Percentiles rank a stretch among this genome's conserved stretches.
Conservation (phyloP, 495 filamentous ascomycete species). For the Terfezia boudieri region DNA sequence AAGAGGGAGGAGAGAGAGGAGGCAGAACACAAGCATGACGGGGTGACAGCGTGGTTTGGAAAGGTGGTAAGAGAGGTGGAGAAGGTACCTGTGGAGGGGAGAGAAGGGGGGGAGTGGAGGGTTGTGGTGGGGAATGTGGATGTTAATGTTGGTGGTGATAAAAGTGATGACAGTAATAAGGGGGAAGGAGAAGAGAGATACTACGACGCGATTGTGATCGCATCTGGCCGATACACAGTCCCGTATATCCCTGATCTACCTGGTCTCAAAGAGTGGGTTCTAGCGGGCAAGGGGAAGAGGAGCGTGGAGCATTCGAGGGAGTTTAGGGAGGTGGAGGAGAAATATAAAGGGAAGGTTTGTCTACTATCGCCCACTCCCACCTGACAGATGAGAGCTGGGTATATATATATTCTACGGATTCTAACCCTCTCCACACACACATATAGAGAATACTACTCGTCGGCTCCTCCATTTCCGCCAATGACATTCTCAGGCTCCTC, state of each 20-base stretch:
- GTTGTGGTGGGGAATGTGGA: conserved; percentile 1
- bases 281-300: neutral
- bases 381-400: too few species aligned
- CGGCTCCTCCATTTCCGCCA: conserved; percentile 39
- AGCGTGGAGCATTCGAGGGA: neutral
- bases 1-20: neutral
- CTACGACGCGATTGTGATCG: conserved; percentile 42
- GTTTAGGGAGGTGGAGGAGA: neutral
- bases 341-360: neutral
- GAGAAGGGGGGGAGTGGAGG: too few species aligned
- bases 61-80: neutral
- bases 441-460: conserved; percentile 36
- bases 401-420: too few species aligned
- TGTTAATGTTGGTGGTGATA: too few species aligned
- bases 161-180: neutral
- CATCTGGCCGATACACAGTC: conserved; percentile 42
- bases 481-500: conserved; percentile 28
- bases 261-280: conserved; percentile 37
- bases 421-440: neutral
- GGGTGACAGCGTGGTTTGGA: neutral
- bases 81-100: neutral
- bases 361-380: neutral
- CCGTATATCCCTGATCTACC: conserved; percentile 37
- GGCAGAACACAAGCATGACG: neutral
- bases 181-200: conserved; percentile 26